Evolutionary conservation across 441 rosid genomes (phyloP), one percentile per base, ranked within the genome.

Genomic region (Geranium incanum): DNA sequence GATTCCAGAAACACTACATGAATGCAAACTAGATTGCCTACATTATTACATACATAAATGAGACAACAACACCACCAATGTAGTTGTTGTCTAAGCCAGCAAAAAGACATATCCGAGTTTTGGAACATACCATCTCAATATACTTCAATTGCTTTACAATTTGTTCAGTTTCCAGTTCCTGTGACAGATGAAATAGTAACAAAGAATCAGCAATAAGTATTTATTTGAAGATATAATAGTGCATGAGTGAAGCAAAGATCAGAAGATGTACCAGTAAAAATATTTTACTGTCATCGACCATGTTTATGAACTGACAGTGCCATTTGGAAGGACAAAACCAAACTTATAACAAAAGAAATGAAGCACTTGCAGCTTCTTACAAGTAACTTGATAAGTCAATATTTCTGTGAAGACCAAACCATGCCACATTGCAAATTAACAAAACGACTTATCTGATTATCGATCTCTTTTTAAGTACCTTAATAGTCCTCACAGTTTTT

Each of bases 121-220:
- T 1, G 1, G 5, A 36, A 72, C 89, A 28, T 81, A 91, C 97
- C 94, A 76, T 80, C 77, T 88, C 84, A 66, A 88, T 74, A 77
- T 86, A 87, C 84, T 91, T 88, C 41, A 91, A 84, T 66, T 91
- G 98, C 87, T 84, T 84, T 66, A 88, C 72, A 74, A 88, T 76
- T 80, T 87, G 80, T 75, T 84, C 87, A 21, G 97, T 93, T 67
- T 85, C 96, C 83, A 89, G 78, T 84, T 91, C 98, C 98, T 93
- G 83, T 45, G 60, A 50, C 12, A 38, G 63, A 37, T 15, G 52
- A 28, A 28, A 28, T 28, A 28, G 33, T 28, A 0, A 28, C 33
- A 1, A 12, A 36, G 68, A 65, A 36, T 65, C 39, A 36, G 68
- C 16, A 36, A 33, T 36, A 15, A 28, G 15, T 12, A 65, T 65